Evolutionary conservation across 2,329 filamentous ascomycete species (phyloP), one percentile per base, ranked within the genome.

Genomic region (Aspergillus brasiliensis): DNA sequence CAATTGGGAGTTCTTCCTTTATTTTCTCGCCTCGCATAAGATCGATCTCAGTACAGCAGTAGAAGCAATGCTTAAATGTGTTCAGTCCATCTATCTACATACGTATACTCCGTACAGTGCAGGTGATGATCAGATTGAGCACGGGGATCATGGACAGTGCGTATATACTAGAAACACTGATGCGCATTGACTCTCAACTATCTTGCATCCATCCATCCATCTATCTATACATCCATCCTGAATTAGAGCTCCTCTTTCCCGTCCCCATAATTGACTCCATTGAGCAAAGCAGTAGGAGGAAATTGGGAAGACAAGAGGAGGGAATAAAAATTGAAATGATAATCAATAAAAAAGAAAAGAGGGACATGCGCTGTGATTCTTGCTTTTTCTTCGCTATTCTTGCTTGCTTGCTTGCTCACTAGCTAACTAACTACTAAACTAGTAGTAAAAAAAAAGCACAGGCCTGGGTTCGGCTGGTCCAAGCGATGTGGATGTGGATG

Each of bases 11-110:
- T 5, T 10, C 28, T 31, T 1, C 10, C 10, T 31, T 11, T 31
- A 31, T 10, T 31, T 31, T 10, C 53, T 59, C 47, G 60, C 37
- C 60, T 60, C 60, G 57, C 60, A 60, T 52, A 38, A 60, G 54
- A 53, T 58, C 47, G 56, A 55, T 53, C 42, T 47, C 46, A 48
- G 51, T 47, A 51, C 31, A 34, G 31, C 11, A 34, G 25, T 15
- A 34, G 10, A 15, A 31, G 19, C 23, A 38, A 57, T 44, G 56
- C 56, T 57, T 52, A 28, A 40, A 48, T 37, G 42, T 48, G 27
- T 47, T 34, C 42, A 48, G 27, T 25, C 31, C 53, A 37, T 46
- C 21, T 42, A 42, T 42, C 38, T 17, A 19, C 38, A n/a, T 42
- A 42, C 38, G 3, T 19, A 42, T n/a, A n/a, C n/a, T n/a, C n/a